phyloP scores from a whole-genome alignment of 352 stramenopile species.

The Thalassiosira mediterranea region DNA sequence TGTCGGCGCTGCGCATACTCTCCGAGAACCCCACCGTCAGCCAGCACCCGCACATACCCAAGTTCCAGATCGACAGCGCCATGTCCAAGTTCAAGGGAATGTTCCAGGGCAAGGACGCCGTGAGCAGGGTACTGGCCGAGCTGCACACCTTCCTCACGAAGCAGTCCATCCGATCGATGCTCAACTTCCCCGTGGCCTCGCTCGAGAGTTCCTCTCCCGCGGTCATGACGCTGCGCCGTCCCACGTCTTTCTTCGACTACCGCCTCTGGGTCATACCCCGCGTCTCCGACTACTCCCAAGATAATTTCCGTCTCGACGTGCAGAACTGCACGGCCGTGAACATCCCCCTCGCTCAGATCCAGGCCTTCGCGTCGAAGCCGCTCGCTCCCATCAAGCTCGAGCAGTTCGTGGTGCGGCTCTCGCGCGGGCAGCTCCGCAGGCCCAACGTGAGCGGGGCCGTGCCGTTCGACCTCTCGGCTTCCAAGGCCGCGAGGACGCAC shows the following conservation, averaged over 20 bases:
- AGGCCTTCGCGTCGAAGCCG: slow-evolving; percentile 81
- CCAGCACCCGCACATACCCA: slow-evolving; percentile 85
- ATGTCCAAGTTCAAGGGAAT: slow-evolving; percentile 88
- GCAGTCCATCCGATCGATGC: slow-evolving; percentile 76
- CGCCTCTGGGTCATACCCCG: slow-evolving; percentile 86
- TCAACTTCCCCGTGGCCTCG: slow-evolving; percentile 65
- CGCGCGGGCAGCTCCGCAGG: slow-evolving; percentile 65
- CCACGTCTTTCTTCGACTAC: slow-evolving; percentile 83
- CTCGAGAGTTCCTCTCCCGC: slow-evolving; percentile 66
- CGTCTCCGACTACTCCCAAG: slow-evolving; percentile 84
- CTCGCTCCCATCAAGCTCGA: slow-evolving; percentile 84
- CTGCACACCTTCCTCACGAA: slow-evolving; percentile 83
- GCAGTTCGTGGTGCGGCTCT: slow-evolving; percentile 77
- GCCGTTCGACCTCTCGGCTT: slow-evolving; percentile 91
- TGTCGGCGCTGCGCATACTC: slow-evolving; percentile 84
- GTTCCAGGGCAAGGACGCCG: slow-evolving; percentile 87
- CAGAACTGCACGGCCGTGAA: slow-evolving; percentile 85
- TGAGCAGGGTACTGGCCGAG: slow-evolving; percentile 80
- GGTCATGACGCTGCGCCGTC: slow-evolving; percentile 79
- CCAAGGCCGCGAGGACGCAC: slow-evolving; percentile 89
- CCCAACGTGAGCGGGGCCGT: slow-evolving; percentile 78
- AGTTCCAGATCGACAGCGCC: slow-evolving; percentile 79
- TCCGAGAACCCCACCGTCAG: slow-evolving; percentile 82
- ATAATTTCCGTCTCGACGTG: slow-evolving; percentile 67
- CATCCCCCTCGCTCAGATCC: slow-evolving; percentile 83